phyloP scores from a whole-genome alignment of 352 stramenopile species.

The Globisporangium polare region DNA sequence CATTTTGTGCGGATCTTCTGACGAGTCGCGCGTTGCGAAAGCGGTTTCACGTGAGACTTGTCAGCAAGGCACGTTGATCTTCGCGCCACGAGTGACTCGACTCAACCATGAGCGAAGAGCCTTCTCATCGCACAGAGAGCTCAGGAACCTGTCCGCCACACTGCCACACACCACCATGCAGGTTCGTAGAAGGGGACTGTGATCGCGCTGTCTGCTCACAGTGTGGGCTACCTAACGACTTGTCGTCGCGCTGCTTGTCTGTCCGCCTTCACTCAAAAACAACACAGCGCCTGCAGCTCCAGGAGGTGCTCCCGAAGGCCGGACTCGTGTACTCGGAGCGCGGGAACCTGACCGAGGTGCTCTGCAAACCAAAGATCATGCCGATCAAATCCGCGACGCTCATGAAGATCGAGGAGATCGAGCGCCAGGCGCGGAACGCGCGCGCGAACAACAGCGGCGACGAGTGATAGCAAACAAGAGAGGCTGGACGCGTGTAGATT shows the following conservation, averaged over 20 bases:
- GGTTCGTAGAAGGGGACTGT: not conserved
- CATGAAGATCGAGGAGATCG: slow-evolving; percentile 83
- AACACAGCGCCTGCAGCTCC: slow-evolving; percentile 62
- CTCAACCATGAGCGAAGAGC: not conserved
- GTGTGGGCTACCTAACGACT: not conserved
- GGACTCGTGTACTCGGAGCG: slow-evolving; percentile 89
- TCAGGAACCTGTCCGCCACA: not conserved
- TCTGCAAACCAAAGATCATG: slow-evolving; percentile 90
- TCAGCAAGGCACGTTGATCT: not conserved
- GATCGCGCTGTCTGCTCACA: not conserved
- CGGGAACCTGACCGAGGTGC: slow-evolving; percentile 77
- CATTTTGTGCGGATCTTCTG: too few species aligned
- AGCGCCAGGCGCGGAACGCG: slow-evolving; percentile 55
- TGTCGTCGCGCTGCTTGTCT: not conserved
- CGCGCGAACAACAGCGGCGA: slow-evolving; percentile 8
- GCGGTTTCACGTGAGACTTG: not conserved
- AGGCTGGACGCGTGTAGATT: not conserved
- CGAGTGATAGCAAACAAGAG: not conserved
- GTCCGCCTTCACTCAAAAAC: not conserved
- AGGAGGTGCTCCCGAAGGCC: slow-evolving; percentile 83
- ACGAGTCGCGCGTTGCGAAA: not conserved
- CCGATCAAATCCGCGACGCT: slow-evolving; percentile 87
- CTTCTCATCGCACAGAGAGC: not conserved
- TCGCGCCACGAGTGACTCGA: not conserved
- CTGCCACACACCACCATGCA: not conserved